A percentile compares a stretch with the other conserved stretches of the same genome.
Conservation (phyloP, 108 stramenopile genomes). For the Skeletonema grethae region DNA sequence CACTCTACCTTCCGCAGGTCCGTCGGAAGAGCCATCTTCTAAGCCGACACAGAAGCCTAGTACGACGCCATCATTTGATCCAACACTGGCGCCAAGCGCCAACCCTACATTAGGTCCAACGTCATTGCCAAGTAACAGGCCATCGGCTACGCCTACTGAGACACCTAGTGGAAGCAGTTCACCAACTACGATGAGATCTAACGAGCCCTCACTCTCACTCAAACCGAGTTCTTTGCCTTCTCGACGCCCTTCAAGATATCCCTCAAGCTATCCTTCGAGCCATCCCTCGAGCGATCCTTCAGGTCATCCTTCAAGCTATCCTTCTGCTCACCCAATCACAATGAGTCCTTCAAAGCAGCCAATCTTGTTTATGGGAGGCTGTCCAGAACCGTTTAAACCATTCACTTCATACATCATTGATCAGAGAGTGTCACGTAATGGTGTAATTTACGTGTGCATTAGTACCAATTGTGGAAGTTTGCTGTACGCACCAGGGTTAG, state of each 20-base stretch:
- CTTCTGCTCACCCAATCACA: neutral
- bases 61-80: neutral
- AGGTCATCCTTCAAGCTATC: neutral
- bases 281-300: neutral
- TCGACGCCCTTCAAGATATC: neutral
- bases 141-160: neutral
- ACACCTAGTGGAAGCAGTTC: neutral
- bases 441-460: neutral
- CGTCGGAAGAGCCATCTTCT: neutral
- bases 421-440: neutral
- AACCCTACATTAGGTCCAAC: neutral
- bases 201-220: neutral
- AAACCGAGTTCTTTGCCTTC: neutral
- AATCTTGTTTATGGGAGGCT: neutral
- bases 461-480: conserved; percentile 3
- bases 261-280: neutral
- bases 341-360: conserved; percentile 5
- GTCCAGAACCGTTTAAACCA: conserved; percentile 3
- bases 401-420: neutral
- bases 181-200: neutral
- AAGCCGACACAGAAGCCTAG: neutral
- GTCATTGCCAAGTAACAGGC: neutral
- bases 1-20: neutral
- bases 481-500: neutral
- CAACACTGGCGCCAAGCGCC: neutral